Percentiles rank a stretch among this genome's conserved stretches.
phyloP scores from a whole-genome alignment of 129 eudicot species.

The Deinandra increscens region DNA sequence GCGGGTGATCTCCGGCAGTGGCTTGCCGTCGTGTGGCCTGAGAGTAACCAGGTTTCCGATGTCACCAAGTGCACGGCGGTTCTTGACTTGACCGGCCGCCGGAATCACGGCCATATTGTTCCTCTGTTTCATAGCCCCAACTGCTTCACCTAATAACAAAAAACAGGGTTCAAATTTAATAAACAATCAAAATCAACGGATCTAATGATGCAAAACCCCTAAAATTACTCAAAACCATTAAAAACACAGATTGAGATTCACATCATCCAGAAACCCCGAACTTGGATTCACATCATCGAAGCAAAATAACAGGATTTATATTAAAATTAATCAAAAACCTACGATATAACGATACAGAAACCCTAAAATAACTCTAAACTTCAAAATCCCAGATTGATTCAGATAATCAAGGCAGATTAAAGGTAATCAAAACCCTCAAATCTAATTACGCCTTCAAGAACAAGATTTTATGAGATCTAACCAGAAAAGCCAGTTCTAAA shows the following conservation, averaged over 20 bases:
- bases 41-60: slow-evolving; percentile 71
- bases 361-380: not conserved
- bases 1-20: slow-evolving; percentile 58
- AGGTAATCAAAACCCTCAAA: not conserved
- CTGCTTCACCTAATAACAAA: slow-evolving; percentile 46
- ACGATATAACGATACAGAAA: not conserved
- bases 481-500: not conserved
- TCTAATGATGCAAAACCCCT: not conserved
- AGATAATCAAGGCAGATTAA: not conserved
- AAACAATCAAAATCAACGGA: not conserved
- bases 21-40: slow-evolving; percentile 53
- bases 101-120: slow-evolving; percentile 40
- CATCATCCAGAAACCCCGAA: too few species aligned
- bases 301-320: too few species aligned
- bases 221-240: not conserved
- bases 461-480: not conserved
- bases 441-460: not conserved
- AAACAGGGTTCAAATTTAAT: not conserved
- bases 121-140: slow-evolving; percentile 58
- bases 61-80: slow-evolving; percentile 74
- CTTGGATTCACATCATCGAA: not conserved
- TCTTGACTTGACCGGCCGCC: slow-evolving; percentile 43
- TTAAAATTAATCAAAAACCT: not conserved
- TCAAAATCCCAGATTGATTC: not conserved
- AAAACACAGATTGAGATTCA: not conserved